Conservation (phyloP, 148 eudicot species). For the Amaranthus palmeri region DNA sequence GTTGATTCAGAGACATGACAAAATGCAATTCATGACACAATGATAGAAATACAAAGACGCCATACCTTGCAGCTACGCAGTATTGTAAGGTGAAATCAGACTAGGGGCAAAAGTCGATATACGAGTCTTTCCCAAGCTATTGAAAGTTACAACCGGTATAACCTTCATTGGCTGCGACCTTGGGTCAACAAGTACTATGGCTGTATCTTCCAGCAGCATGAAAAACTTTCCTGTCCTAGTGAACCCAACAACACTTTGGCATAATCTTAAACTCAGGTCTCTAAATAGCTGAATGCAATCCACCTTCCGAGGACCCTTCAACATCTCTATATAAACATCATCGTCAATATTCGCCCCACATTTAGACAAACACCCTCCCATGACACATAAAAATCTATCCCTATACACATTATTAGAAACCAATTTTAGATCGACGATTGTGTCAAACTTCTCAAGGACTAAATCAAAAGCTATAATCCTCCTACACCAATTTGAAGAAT, state of each 20-base stretch:
- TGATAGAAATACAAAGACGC: too few relatives aligned
- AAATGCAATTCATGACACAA: too few relatives aligned
- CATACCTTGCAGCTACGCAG: not conserved
- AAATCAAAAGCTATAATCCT: constrained; percentile 16
- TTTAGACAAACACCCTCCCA: constrained; percentile 13
- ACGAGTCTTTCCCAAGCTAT: too few relatives aligned
- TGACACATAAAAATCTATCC: constrained; percentile 1
- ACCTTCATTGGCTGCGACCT: not conserved
- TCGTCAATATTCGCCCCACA: not conserved
- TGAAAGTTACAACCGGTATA: not conserved
- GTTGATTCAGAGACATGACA: too few relatives aligned
- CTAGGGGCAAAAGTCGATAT: constrained; percentile 11
- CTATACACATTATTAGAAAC: not conserved
- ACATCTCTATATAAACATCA: not conserved
- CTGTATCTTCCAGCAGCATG: not conserved
- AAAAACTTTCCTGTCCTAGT: constrained; percentile 5
- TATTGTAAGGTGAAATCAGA: not conserved
- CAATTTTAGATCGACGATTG: not conserved
- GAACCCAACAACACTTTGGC: not conserved
- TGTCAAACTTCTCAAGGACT: not conserved
- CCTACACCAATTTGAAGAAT: not conserved
- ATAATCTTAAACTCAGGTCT: not conserved
- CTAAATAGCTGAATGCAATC: not conserved
- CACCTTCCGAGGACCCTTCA: constrained; percentile 2
- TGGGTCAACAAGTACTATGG: constrained; percentile 1